A percentile compares a stretch with the other conserved stretches of the same genome.
phyloP scores from a whole-genome alignment of 306 rosid genomes.

The Malus orientalis region DNA sequence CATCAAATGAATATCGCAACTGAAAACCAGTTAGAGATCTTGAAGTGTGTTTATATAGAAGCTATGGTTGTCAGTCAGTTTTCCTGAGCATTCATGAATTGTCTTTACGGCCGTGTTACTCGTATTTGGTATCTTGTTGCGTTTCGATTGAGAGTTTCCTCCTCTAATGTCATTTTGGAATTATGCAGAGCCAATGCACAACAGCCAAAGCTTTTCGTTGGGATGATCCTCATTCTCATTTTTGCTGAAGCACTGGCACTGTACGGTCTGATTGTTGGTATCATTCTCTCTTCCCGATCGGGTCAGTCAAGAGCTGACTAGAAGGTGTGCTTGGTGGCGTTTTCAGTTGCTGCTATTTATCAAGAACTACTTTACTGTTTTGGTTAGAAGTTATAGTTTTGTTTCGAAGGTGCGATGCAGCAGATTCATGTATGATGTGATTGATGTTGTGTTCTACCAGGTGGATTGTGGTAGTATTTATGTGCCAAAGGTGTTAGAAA shows the following conservation, averaged over 20 bases:
- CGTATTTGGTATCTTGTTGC: background rate
- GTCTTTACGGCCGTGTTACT: background rate
- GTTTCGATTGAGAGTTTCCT: background rate
- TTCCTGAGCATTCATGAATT: background rate
- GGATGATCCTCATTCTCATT: conserved; percentile 58
- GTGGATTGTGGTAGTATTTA: conserved; percentile 7
- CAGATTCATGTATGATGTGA: conserved; percentile 17
- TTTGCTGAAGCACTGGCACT: conserved; percentile 57
- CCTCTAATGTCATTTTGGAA: background rate
- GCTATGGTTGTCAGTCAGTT: too few relatives aligned
- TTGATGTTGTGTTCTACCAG: background rate
- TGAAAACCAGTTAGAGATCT: too few relatives aligned
- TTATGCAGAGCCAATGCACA: conserved; percentile 52
- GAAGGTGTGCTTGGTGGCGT: background rate
- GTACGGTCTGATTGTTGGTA: conserved; percentile 55
- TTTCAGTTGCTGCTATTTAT: background rate
- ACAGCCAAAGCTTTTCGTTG: conserved; percentile 59
- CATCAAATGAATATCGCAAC: too few relatives aligned
- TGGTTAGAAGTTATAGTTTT: background rate
- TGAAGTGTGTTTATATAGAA: too few relatives aligned
- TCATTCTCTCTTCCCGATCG: conserved; percentile 57
- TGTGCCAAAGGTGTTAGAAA: conserved; percentile 9
- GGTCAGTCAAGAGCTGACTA: conserved; percentile 59
- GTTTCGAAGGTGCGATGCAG: background rate
- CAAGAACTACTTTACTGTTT: background rate